Evolutionary conservation across 225 moss, liverwort and hornwort genomes (phyloP).

Genomic region (Lunularia cruciata): DNA sequence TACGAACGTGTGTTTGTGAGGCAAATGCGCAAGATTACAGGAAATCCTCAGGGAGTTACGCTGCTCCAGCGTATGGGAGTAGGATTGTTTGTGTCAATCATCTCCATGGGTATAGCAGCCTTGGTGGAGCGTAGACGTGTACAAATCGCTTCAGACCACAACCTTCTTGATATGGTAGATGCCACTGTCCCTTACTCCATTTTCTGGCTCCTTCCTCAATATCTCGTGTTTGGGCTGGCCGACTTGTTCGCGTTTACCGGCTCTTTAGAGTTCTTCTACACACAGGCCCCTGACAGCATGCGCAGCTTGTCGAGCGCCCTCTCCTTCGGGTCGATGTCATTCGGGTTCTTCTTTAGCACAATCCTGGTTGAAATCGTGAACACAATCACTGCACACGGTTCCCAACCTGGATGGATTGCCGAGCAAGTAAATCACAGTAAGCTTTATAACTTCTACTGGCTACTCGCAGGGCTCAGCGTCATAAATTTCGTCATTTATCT

Average conservation of each 20-base stretch:
- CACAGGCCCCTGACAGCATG: conserved; percentile 39
- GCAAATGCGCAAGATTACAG: conserved; percentile 31
- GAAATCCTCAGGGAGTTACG: conserved; percentile 41
- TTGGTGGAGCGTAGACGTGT: conserved; percentile 29
- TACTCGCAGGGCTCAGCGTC: conserved; percentile 19
- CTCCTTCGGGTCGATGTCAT: conserved; percentile 5
- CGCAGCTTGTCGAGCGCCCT: conserved; percentile 29
- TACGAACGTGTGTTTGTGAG: conserved; percentile 25
- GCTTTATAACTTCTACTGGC: conserved; percentile 38
- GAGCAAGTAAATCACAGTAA: conserved; percentile 29
- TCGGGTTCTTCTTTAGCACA: conserved; percentile 32
- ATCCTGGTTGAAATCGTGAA: conserved; percentile 28
- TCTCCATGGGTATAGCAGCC: conserved; percentile 34
- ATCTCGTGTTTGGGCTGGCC: conserved; percentile 23
- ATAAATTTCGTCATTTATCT: conserved; percentile 29
- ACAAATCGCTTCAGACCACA: conserved; percentile 1
- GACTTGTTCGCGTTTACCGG: conserved; percentile 21
- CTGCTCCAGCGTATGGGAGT: conserved; percentile 51
- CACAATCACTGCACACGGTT: conserved; percentile 20
- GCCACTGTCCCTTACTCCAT: conserved; percentile 14
- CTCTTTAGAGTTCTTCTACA: conserved; percentile 39
- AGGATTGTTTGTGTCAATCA: conserved; percentile 30
- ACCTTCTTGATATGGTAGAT: conserved; percentile 8
- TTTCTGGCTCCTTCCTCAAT: conserved; percentile 46
- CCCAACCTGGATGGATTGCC: conserved; percentile 31